These are phyloP conservation scores for Sporodiniella umbellata DNA, from an alignment of 371 early-diverging fungal species.

Conservation along the genomic window DNA sequence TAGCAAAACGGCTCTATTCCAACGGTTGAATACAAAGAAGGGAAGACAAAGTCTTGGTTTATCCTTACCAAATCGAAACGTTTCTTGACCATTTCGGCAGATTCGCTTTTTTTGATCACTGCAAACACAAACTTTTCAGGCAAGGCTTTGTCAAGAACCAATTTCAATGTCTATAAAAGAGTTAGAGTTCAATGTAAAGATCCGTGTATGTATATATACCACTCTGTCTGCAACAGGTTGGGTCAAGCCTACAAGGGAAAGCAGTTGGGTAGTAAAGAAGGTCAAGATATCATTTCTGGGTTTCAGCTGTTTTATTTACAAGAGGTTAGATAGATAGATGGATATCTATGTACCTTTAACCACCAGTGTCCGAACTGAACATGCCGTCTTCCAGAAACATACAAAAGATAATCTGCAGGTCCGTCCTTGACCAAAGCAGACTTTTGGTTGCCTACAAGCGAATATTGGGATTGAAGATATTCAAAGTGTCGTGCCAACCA, in stretches of 20 bases:
- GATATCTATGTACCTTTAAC: slow-evolving; percentile 56
- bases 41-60: neutral
- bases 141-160: slow-evolving; percentile 45
- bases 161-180: slow-evolving; percentile 9
- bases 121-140: slow-evolving; percentile 64
- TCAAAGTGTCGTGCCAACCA: slow-evolving; percentile 39
- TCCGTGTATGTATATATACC: slow-evolving; percentile 15
- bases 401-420: slow-evolving; percentile 67
- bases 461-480: slow-evolving; percentile 53
- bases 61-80: slow-evolving; percentile 67
- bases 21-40: too few species aligned
- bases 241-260: slow-evolving; percentile 19
- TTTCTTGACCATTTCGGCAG: slow-evolving; percentile 45
- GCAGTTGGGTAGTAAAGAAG: slow-evolving; percentile 16
- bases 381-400: slow-evolving; percentile 68
- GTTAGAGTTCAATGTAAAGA: neutral
- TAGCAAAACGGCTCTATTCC: slow-evolving; percentile 15
- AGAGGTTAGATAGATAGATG: neutral
- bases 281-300: slow-evolving; percentile 43
- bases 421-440: slow-evolving; percentile 64
- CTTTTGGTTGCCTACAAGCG: slow-evolving; percentile 61
- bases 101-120: slow-evolving; percentile 50
- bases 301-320: slow-evolving; percentile 26
- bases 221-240: slow-evolving; percentile 30
- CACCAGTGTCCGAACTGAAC: slow-evolving; percentile 70